Conservation (phyloP, 1,139 yeast species). For the Wickerhamomyces sp. region DNA sequence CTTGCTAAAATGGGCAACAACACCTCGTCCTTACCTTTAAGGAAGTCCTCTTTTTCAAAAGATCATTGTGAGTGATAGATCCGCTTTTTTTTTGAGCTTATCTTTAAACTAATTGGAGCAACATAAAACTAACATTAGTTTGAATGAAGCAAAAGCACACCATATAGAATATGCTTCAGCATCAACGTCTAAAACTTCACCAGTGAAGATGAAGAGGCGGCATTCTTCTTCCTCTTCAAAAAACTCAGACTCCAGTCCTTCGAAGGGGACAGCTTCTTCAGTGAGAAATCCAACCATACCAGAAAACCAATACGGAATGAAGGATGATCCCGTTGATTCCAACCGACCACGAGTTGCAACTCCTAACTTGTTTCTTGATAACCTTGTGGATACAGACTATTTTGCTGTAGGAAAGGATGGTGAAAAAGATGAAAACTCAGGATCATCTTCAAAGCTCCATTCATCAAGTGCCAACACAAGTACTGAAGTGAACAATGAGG, state of each 20-base stretch:
- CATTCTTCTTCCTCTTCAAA: not conserved
- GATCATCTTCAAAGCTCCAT: not conserved
- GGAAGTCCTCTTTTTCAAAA: not conserved
- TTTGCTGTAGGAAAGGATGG: not conserved
- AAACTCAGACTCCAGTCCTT: constrained; percentile 4
- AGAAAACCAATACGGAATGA: too few species aligned
- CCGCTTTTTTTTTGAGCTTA: not conserved
- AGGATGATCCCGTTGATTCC: not conserved
- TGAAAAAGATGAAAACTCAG: not conserved
- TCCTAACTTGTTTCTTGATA: constrained; percentile 12
- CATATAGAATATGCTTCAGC: not conserved
- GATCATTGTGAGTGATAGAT: not conserved
- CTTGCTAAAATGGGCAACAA: constrained; percentile 1
- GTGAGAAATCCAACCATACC: not conserved
- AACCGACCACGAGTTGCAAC: constrained; percentile 8
- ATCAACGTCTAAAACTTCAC: not conserved
- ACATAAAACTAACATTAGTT: not conserved
- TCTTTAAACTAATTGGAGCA: not conserved
- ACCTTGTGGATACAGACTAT: constrained; percentile 7
- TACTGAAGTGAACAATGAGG: not conserved
- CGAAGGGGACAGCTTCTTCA: not conserved
- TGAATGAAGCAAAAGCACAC: not conserved
- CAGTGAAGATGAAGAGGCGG: not conserved
- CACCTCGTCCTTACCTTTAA: not conserved
- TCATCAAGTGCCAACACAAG: not conserved